Base-by-base conservation (phyloP, 176 grass and related monocot species). In the Guadua angustifolia region DNA sequence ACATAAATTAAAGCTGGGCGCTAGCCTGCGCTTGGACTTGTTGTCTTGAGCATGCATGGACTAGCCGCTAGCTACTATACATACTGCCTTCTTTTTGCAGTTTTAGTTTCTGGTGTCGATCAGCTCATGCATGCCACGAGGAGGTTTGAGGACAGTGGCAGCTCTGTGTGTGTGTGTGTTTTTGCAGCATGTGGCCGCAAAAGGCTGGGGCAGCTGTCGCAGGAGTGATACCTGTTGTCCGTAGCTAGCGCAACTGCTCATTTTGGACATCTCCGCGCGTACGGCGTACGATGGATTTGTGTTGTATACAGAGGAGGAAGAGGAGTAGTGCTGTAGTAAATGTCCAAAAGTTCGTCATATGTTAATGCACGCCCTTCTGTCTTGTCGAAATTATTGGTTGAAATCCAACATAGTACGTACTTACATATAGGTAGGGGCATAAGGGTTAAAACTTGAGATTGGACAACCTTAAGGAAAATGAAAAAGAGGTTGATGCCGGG, bases 201-300 rank as follows among this genome's bases (percentile, higher is more conserved):
- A 81, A 81, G 77, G 60, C 77, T 81, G 82, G 87, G 87, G 82
- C 70, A 75, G 11, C 62, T 89, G 87, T 74, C 81, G 81, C 50
- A 49, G 35, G 8, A 42, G n/a, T 26, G 14, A 79, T 75, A 52
- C 45, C 74, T 66, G 47, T 39, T 46, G 79, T 42, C 35, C n/a
- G 49, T 29, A 71, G 29, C n/a, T 11, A 55, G 39, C 18, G 13
- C 26, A 72, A 43, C 65, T 70, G 38, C 52, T 64, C 69, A 25
- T 26, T 29, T 74, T 40, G 44, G 63, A n/a, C 64, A 38, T 39
- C 32, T 42, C 19, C 16, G 21, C 16, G 21, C 1, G 45, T 45
- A 83, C 73, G 59, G 55, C 19, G 9, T 53, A 47, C 46, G 9
- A 45, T 59, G 32, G 55, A 18, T 62, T 52, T 51, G 43, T 77